Evolutionary conservation across 2,329 filamentous ascomycete species (phyloP).

Genomic region (Eutypella sp.): DNA sequence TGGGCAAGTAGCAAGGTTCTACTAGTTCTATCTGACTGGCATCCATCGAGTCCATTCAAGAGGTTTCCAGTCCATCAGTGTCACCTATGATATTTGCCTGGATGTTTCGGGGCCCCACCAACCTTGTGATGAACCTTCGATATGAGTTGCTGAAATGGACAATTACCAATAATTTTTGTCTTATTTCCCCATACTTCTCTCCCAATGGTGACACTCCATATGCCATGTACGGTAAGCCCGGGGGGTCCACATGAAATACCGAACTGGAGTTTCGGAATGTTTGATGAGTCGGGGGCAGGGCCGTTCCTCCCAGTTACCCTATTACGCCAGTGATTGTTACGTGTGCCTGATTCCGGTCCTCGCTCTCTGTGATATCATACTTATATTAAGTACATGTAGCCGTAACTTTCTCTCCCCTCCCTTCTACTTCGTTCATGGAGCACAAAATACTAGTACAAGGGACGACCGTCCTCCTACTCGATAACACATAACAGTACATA

Average conservation of each 20-base stretch:
- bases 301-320: no score
- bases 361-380: slow-evolving; percentile 16
- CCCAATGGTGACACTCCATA: no score
- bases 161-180: neutral
- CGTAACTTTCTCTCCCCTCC: slow-evolving; percentile 13
- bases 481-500: slow-evolving; percentile 20
- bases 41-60: slow-evolving; percentile 21
- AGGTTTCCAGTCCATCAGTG: no score
- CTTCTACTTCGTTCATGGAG: slow-evolving; percentile 23
- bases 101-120: neutral
- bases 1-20: no score
- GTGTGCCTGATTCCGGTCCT: neutral
- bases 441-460: slow-evolving; percentile 23
- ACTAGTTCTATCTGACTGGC: no score
- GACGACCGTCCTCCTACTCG: slow-evolving; percentile 24
- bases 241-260: neutral
- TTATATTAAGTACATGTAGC: slow-evolving; percentile 24
- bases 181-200: neutral
- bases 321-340: no score
- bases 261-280: neutral
- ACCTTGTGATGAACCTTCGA: neutral
- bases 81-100: neutral
- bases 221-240: neutral
- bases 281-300: neutral
- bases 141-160: neutral